Evolutionary conservation across 1,284 basidiomycete species (phyloP), one percentile per base, ranked within the genome.

Genomic region (Entoloma clypeatum): DNA sequence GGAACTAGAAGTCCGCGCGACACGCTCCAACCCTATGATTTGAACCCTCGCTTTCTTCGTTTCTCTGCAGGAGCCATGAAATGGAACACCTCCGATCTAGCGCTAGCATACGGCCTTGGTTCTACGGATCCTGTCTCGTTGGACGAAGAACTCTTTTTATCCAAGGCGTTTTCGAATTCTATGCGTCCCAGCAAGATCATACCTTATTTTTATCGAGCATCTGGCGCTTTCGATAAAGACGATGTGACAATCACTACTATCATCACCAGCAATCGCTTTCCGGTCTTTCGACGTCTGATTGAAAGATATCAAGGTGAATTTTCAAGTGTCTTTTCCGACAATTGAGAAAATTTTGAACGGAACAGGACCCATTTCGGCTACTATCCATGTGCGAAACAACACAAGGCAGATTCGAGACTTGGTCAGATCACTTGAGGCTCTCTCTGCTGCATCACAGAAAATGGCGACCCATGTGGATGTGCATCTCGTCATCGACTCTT

Each of bases 181-280:
- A 75, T 85, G 72, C 74, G 76, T 28, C 86, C 86, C 0, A 81
- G 74, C 53, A 79, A 79, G 50, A 76, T 90, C 39, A 71, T 87
- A 13, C 89, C 89, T 0, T 92, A 81, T 64, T 91, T 83, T 60
- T 87, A 87, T 59, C 76, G 77, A 41, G 82, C 82, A 2, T 60
- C 63, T 28, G 69, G 68, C 4, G 45, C 47, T 5, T 68, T 77
- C 43, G 69, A 78, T 22, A 47, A 60, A 8, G 72, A 82, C 30
- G 89, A 91, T 49, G 79, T 92, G 33, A 90, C 89, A 1, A 78
- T 92, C 42, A 86, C 88, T 1, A 92, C 89, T 1, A 71, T 91
- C 21, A 81, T 92, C 21, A 92, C 90, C 1, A 79, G 75, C 56
- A 85, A 87, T 52, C 71, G 89, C 10, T 84, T 90, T 59, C 69